Evolutionary conservation across 495 filamentous ascomycete species (phyloP).

Genomic region (Penicillium mononematosum): DNA sequence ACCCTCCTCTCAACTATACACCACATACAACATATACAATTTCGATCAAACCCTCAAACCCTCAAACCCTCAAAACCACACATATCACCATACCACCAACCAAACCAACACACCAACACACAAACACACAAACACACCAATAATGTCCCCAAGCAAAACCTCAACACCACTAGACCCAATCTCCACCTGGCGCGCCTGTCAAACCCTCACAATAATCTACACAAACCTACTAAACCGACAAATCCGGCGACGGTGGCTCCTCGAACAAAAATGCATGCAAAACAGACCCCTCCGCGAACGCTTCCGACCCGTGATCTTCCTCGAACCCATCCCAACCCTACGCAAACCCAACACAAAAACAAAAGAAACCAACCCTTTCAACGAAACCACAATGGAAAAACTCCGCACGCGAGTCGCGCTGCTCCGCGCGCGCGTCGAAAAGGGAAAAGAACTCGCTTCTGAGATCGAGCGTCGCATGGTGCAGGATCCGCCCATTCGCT

Average conservation of each 20-base stretch:
- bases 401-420: conserved; percentile 17
- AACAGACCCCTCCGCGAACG: conserved; percentile 14
- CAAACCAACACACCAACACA: background rate
- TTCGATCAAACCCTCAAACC: background rate
- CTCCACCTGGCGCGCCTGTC: conserved; percentile 29
- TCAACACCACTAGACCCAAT: conserved; percentile 19
- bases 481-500: conserved; percentile 6
- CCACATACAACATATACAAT: background rate
- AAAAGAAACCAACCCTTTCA: conserved; percentile 3
- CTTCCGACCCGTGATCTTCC: conserved; percentile 25
- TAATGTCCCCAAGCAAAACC: background rate
- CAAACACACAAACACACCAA: background rate
- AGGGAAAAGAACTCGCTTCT: conserved; percentile 29
- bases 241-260: conserved; percentile 26
- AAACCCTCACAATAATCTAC: conserved; percentile 26
- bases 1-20: background rate
- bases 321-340: conserved; percentile 23
- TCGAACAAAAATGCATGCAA: conserved; percentile 26
- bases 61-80: background rate
- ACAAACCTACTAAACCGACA: conserved; percentile 29
- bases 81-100: background rate
- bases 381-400: background rate
- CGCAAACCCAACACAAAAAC: conserved; percentile 11
- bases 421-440: conserved; percentile 29
- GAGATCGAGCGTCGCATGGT: conserved; percentile 29